A percentile compares a stretch with the other conserved stretches of the same genome.
These are phyloP conservation scores for Pseudodiploospora longispora DNA, from an alignment of 2,329 filamentous ascomycete species.

Conservation along the genomic window DNA sequence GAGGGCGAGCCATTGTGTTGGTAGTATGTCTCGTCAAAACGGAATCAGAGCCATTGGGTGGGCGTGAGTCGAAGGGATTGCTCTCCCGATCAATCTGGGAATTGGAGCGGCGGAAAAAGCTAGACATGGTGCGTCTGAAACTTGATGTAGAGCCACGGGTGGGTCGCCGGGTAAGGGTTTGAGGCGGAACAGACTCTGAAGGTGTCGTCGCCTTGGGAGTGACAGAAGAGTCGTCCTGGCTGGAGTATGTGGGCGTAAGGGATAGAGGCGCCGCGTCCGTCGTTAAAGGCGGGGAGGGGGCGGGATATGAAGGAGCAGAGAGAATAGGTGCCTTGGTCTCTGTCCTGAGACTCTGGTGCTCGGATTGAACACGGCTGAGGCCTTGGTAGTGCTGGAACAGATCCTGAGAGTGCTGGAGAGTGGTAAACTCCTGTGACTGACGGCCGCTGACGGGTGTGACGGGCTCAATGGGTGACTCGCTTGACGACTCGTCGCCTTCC, in stretches of 20 bases:
- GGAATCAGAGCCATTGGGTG: constrained; percentile 12
- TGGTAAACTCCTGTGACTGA: constrained; percentile 46
- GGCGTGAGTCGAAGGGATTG: constrained; percentile 9
- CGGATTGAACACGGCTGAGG: constrained; percentile 2
- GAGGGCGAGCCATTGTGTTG: no score
- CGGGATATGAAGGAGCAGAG: neutral
- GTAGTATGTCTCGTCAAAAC: constrained; percentile 1
- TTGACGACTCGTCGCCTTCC: constrained; percentile 53
- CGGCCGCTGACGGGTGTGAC: constrained; percentile 52
- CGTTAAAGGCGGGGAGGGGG: neutral
- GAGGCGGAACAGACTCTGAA: constrained; percentile 14
- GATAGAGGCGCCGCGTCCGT: neutral
- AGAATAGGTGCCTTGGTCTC: constrained; percentile 10
- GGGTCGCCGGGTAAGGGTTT: constrained; percentile 30
- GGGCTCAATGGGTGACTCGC: constrained; percentile 51
- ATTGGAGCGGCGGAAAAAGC: constrained; percentile 37
- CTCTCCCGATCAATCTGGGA: constrained; percentile 21
- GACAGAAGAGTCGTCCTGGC: constrained; percentile 2
- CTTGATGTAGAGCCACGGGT: constrained; percentile 35
- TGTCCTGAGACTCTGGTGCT: constrained; percentile 6
- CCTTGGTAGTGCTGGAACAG: constrained; percentile 24
- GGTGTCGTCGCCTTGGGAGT: no score
- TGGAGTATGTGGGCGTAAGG: neutral
- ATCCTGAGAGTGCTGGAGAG: constrained; percentile 23
- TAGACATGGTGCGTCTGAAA: constrained; percentile 43